Evolutionary conservation across 192 early-diverging fungal genomes (phyloP).

Genomic region (Coemansia sp.): DNA sequence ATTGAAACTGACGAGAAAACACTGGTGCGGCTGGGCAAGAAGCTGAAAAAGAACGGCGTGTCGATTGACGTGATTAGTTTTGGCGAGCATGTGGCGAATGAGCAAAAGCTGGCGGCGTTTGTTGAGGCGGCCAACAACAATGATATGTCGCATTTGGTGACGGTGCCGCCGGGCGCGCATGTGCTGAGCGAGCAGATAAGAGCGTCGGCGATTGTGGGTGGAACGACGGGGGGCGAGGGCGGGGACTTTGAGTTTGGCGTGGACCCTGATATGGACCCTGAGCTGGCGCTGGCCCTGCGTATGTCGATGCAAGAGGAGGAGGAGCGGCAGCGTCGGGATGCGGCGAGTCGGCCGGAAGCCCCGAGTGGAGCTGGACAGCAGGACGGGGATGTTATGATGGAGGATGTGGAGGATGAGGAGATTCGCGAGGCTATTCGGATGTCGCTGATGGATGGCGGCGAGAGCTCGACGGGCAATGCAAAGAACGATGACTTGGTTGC

Average conservation of each 20-base stretch:
- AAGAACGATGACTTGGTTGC: constrained; percentile 63
- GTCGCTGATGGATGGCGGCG: constrained; percentile 48
- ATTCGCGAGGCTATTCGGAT: constrained; percentile 50
- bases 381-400: constrained; percentile 34
- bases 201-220: constrained; percentile 81
- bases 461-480: constrained; percentile 30
- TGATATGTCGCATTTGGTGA: constrained; percentile 90
- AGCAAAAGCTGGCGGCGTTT: constrained; percentile 87
- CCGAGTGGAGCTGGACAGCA: neutral
- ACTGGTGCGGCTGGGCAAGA: constrained; percentile 87
- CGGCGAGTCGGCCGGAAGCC: constrained; percentile 15
- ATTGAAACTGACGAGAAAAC: constrained; percentile 79
- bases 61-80: constrained; percentile 95
- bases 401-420: constrained; percentile 48
- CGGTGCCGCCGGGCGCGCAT: constrained; percentile 91
- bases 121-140: constrained; percentile 84
- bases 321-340: constrained; percentile 68
- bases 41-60: constrained; percentile 97
- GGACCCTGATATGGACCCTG: constrained; percentile 91
- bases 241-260: constrained; percentile 87
- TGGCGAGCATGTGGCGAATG: constrained; percentile 88
- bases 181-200: constrained; percentile 83
- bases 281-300: constrained; percentile 84
- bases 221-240: constrained; percentile 56
- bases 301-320: constrained; percentile 97